Evolutionary conservation across 169 alveolate genomes (phyloP), one percentile per base, ranked within the genome.

Genomic region (Toxoplasma gondii): DNA sequence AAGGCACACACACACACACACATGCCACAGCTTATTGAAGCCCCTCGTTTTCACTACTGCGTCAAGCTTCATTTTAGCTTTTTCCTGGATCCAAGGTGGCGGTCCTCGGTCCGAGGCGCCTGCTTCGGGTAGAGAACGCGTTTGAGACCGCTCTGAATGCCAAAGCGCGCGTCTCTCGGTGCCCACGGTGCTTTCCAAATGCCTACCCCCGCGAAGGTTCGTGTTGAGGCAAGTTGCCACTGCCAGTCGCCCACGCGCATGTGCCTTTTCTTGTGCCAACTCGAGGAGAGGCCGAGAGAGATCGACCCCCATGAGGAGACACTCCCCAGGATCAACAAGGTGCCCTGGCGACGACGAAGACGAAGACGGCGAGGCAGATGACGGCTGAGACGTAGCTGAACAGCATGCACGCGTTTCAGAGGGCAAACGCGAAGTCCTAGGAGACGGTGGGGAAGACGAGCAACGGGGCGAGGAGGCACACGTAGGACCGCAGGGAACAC

Each of bases 401-500:
- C 86, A 39, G 44, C 83, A 58, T 82, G 67, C 64, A 31, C 43
- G 88, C 92, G 64, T 64, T 44, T 64, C 64, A 74, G 67, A 93
- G 64, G 92, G 43, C 36, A 45, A 88, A 64, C 74, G 44, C 84
- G 80, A 78, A 36, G 41, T 54, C 22, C 69, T 43, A 49, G 58
- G 22, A 17, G 38, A 70, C n/a, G 34, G 88, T 54, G 78, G 27
- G 0, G 24, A 24, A 64, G 78, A 19, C 27, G 78, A 19, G 0
- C 34, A 29, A 19, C 34, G 49, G 19, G 10, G 92, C 9, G 80
- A 58, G 41, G 45, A 24, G 45, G 80, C 31, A 27, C 29, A 19
- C 29, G 38, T 31, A 2, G 27, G 41, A 80, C 80, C 36, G 78
- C 94, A 93, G 93, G 96, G 96, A 94, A 95, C 96, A 41, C 96